Evolutionary conservation across 305 asterid species (phyloP).

Genomic region (Ilex paraguariensis): DNA sequence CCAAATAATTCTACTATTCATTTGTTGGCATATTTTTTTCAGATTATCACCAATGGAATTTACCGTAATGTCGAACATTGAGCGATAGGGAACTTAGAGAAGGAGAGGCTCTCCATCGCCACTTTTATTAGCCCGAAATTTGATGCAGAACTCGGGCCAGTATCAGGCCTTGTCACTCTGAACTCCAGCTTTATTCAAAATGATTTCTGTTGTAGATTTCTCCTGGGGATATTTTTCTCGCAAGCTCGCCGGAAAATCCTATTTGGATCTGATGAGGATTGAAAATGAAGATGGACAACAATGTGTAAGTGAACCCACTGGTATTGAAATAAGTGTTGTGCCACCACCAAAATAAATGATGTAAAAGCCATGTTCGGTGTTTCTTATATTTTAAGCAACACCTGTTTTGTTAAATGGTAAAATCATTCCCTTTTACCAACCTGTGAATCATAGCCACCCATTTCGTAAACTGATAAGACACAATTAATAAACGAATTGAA

Average conservation of each 20-base stretch:
- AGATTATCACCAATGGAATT: conserved; percentile 43
- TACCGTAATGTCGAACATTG: conserved; percentile 47
- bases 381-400: too few species aligned
- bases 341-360: too few species aligned
- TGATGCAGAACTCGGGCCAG: conserved; percentile 29
- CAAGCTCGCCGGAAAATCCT: conserved; percentile 36
- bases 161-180: conserved; percentile 29
- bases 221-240: conserved; percentile 19
- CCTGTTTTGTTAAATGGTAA: too few species aligned
- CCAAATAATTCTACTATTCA: too few species aligned
- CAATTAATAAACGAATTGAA: too few species aligned
- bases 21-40: not conserved
- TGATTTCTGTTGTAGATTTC: conserved; percentile 22
- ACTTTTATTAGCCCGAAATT: conserved; percentile 27
- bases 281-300: not conserved
- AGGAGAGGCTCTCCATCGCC: conserved; percentile 44
- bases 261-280: conserved; percentile 34
- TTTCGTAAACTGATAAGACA: too few species aligned
- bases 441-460: too few species aligned
- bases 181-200: conserved; percentile 37
- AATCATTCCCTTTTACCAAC: too few species aligned
- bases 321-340: too few species aligned
- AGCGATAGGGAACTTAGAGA: conserved; percentile 28
- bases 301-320: too few species aligned
- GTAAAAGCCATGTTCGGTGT: too few species aligned